Evolutionary conservation across 2,329 filamentous ascomycete species (phyloP).

Genomic region (Cladophialophora yegresii): DNA sequence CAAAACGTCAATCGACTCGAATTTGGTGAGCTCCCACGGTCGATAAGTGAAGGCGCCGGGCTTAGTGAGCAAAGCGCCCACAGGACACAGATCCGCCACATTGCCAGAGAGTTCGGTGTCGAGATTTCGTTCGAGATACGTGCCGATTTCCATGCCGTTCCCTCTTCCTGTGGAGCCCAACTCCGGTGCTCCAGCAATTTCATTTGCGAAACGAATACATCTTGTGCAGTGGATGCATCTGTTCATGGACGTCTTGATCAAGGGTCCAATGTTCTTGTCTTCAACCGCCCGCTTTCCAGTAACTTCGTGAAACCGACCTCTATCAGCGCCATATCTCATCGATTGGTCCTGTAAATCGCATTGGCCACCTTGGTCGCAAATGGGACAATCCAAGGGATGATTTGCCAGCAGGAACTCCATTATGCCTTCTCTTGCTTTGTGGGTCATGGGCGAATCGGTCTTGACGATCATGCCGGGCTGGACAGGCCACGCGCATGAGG

Average conservation of each 20-base stretch:
- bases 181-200: conserved; percentile 92
- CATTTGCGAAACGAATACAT: conserved; percentile 96
- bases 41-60: conserved; percentile 96
- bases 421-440: conserved; percentile 97
- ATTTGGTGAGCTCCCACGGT: conserved; percentile 96
- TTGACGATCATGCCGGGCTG: conserved; percentile 99
- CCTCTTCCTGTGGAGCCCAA: conserved; percentile 92
- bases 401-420: conserved; percentile 99
- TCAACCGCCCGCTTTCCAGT: conserved; percentile 96
- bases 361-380: conserved; percentile 98
- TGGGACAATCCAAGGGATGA: conserved; percentile 92
- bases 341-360: conserved; percentile 99
- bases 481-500: conserved; percentile 98
- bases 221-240: conserved; percentile 98
- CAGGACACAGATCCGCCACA: conserved; percentile 96
- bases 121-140: conserved; percentile 91
- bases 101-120: conserved; percentile 95
- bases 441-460: conserved; percentile 91
- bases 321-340: conserved; percentile 95
- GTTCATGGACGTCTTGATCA: conserved; percentile 99
- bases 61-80: conserved; percentile 94
- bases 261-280: conserved; percentile 97
- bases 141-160: conserved; percentile 97
- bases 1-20: conserved; percentile 91
- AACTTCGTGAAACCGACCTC: conserved; percentile 94